These are phyloP conservation scores for Wickerhamomyces pijperi DNA, from an alignment of 805 yeast species.

Conservation along the genomic window DNA sequence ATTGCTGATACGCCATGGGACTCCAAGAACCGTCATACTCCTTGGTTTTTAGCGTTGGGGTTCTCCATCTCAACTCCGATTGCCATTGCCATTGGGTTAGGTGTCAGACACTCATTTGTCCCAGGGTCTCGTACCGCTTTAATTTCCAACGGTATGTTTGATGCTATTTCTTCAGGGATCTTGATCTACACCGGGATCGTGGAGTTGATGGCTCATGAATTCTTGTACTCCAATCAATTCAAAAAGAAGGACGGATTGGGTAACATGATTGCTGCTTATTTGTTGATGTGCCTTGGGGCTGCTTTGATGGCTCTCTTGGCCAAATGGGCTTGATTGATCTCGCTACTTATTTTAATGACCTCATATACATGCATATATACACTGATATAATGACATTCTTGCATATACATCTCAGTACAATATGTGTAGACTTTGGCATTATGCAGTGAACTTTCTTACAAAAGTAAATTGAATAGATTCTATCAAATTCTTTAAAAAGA, in stretches of 20 bases:
- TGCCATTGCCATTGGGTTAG: slow-evolving; percentile 70
- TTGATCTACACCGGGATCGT: slow-evolving; percentile 68
- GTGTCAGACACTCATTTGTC: slow-evolving; percentile 52
- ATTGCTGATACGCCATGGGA: slow-evolving; percentile 39
- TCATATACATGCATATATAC: no score
- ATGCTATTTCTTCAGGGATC: slow-evolving; percentile 69
- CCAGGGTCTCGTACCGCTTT: slow-evolving; percentile 48
- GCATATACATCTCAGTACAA: no score
- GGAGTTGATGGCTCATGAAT: slow-evolving; percentile 73
- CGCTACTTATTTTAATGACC: background rate
- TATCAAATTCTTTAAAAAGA: no score
- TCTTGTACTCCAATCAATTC: slow-evolving; percentile 49
- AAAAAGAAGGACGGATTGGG: slow-evolving; percentile 42
- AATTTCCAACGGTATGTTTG: slow-evolving; percentile 62
- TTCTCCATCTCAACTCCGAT: slow-evolving; percentile 58
- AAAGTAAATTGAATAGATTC: no score
- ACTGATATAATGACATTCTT: no score
- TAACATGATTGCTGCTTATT: slow-evolving; percentile 39
- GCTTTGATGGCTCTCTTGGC: slow-evolving; percentile 71
- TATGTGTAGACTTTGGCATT: no score
- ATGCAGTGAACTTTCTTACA: no score
- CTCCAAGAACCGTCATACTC: slow-evolving; percentile 30
- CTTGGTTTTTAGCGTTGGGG: slow-evolving; percentile 41
- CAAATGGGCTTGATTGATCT: slow-evolving; percentile 51
- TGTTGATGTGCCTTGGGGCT: slow-evolving; percentile 51